phyloP scores from a whole-genome alignment of 2,329 filamentous ascomycete species.

The Diaporthe helianthi region DNA sequence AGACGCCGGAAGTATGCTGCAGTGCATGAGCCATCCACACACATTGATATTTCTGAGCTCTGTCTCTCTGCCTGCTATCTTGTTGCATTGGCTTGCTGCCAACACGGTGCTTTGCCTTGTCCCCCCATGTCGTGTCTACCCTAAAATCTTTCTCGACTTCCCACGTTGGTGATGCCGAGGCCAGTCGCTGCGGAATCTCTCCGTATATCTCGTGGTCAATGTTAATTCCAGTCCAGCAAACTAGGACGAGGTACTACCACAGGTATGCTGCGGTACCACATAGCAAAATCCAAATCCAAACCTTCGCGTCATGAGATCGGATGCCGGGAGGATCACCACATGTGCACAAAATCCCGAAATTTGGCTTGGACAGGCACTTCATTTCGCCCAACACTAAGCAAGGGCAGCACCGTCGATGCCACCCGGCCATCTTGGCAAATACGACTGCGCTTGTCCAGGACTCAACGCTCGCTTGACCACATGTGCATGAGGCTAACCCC shows the following conservation, averaged over 20 bases:
- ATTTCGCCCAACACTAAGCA: conserved; percentile 1
- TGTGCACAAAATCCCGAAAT: conserved; percentile 17
- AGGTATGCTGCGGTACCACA: not conserved
- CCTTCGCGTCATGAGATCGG: not conserved
- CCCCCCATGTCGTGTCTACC: not conserved
- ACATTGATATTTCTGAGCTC: not conserved
- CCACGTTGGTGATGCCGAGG: not conserved
- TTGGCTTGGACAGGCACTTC: conserved; percentile 1
- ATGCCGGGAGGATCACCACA: not conserved
- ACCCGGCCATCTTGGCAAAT: conserved; percentile 20
- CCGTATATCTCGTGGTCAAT: not conserved
- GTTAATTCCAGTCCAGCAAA: not conserved
- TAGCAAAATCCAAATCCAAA: not conserved
- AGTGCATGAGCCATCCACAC: conserved; percentile 6
- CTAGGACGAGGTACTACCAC: no score
- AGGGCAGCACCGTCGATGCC: not conserved
- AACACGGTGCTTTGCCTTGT: not conserved
- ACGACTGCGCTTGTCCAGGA: conserved; percentile 9
- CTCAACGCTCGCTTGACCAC: conserved; percentile 24
- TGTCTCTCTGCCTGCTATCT: conserved; percentile 8
- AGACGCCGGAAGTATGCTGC: not conserved
- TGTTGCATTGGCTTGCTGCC: not conserved
- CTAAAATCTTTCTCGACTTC: not conserved
- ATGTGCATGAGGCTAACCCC: conserved; percentile 24
- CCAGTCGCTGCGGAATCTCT: not conserved